Evolutionary conservation across 345 rosid species (phyloP), one percentile per base, ranked within the genome.

Genomic region (Hibiscus mutabilis): DNA sequence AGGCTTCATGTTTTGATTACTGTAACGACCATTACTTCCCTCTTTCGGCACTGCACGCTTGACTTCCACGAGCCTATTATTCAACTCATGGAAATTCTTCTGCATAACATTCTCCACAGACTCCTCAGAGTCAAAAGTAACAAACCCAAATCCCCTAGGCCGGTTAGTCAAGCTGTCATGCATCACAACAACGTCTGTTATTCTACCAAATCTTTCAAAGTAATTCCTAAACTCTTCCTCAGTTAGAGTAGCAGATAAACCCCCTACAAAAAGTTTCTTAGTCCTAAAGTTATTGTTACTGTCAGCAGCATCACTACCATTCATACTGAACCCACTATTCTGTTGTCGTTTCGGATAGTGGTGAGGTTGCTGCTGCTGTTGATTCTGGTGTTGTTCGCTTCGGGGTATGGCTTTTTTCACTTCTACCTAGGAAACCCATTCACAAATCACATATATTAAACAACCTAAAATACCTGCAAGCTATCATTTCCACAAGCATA

Each of bases 11-110:
- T 64, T 74, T 66, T 44, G 12, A 63, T 55, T 69, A 73, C 37
- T 24, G 57, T 71, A 70, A 68, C 56, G 68, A 22, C 74, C 77
- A 78, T 76, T 85, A 40, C 69, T 75, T 25, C 81, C 84, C 73
- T 90, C 97, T 81, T 90, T 93, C 2, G 97, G 97, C 74, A 91
- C 86, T 2, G 97, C 98, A 35, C 85, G 85, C 84, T 93, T 91
- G 47, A 91, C 96, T 76, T 93, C 98, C 59, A 89, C 92, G 1
- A 71, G 75, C 80, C 81, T 90, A 16, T 87, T 84, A 78, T 78
- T 85, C 80, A 91, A 65, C 74, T 87, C 93, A 78, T 87, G 89
- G 75, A 85, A 86, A 22, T 24, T 80, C 33, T 84, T 87, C 71
- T 73, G 75, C 91, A 89, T 76, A 49, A 85, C 97, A 73, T 78